Evolutionary conservation across 805 yeast species (phyloP).

Genomic region (Geotrichum ghanense): DNA sequence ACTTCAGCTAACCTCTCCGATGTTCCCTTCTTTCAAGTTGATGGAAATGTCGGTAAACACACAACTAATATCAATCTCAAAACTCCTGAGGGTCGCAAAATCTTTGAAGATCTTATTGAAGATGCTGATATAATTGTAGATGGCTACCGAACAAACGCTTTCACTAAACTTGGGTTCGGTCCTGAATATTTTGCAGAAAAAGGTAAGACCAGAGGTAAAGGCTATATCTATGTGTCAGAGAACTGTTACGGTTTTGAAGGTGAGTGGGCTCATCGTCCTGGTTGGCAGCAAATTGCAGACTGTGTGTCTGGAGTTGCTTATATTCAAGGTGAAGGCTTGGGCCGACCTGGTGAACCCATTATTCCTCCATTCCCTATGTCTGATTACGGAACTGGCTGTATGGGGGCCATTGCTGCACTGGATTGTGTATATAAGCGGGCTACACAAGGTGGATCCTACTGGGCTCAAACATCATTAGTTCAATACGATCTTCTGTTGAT

Average conservation of each 20-base stretch:
- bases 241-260: slow-evolving; percentile 27
- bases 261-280: slow-evolving; percentile 25
- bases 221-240: slow-evolving; percentile 26
- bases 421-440: slow-evolving; percentile 23
- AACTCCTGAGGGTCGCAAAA: slow-evolving; percentile 18
- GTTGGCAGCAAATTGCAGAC: slow-evolving; percentile 31
- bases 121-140: slow-evolving; percentile 27
- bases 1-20: slow-evolving; percentile 23
- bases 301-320: slow-evolving; percentile 28
- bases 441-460: slow-evolving; percentile 24
- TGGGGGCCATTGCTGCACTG: slow-evolving; percentile 26
- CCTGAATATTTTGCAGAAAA: slow-evolving; percentile 20
- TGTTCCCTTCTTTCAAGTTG: slow-evolving; percentile 28
- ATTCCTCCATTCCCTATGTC: slow-evolving; percentile 30
- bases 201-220: slow-evolving; percentile 23
- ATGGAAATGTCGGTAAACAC: slow-evolving; percentile 28
- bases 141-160: slow-evolving; percentile 26
- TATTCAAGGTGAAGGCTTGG: slow-evolving; percentile 23
- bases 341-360: slow-evolving; percentile 24
- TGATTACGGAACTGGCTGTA: slow-evolving; percentile 29
- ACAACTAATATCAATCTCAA: slow-evolving; percentile 25
- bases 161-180: slow-evolving; percentile 24
- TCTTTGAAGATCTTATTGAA: slow-evolving; percentile 21
- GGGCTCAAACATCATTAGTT: slow-evolving; percentile 24
- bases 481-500: slow-evolving; percentile 25